Base-by-base conservation (phyloP, 352 stramenopile species). In the Pythium sp. region DNA sequence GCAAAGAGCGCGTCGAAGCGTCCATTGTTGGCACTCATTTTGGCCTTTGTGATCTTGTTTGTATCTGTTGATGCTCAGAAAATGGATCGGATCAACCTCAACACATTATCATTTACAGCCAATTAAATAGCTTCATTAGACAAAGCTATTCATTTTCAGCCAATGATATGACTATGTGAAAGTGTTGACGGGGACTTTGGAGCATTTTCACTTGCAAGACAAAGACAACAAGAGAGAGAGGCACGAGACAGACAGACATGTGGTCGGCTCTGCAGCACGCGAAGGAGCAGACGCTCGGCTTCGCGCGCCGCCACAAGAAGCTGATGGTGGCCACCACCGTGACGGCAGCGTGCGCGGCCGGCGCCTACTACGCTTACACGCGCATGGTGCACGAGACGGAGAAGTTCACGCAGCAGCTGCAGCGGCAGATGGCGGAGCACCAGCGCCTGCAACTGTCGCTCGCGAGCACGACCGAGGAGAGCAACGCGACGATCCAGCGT, bases 1-100 rank as follows among this genome's bases (percentile, higher is more conserved):
- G 98, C 75, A 64, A 99, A 95, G 62, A 99, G 79, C 71, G 78
- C 72, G 61, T 93, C 85, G 47, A 86, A 86, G 62, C 78, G 74
- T 14, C 77, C 68, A 9, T 69, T 58, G 62, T 69, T 58, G 62
- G 34, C n/a, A 30, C 58, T 82, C 74, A 84, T 86, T 2, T 64
- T 67, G 3, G 55, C 43, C 11, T 12, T 11, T 2, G 18, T 28
- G 53, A 57, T 24, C 49, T 56, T 28, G 46, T 46, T 46, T 46
- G 38, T 14, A 43, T 56, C 20, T 26, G 47, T 30, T 24, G 24
- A 57, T n/a, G 41, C 41, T 49, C 14, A 18, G 41, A 49, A n/a
- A n/a, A 20, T 59, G 28, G 54, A 38, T 59, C 28, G 54, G 11
- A 57, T n/a, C 4, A 5, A 5, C 30, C 30, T 32, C 30, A 32